Base-by-base conservation (phyloP, 2,329 filamentous ascomycete genomes). In the Hypoxylon sp. region DNA sequence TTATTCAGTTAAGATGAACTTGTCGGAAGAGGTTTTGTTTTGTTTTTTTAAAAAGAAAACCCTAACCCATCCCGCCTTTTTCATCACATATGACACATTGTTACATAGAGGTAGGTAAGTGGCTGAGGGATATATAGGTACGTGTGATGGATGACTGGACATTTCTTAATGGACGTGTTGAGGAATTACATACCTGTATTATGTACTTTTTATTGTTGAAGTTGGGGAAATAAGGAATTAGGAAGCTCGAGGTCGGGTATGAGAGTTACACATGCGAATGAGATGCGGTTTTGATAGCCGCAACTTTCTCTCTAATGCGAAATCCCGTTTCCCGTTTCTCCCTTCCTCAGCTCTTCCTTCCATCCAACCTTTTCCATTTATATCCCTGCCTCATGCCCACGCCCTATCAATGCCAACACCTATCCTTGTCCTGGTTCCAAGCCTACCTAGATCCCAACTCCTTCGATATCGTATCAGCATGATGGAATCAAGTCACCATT, bases 101-200 rank as follows among this genome's bases (percentile, higher is more conserved):
- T 57, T 46, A 30, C 28, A 30, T 30, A 30, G 25, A 30, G 28
- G 28, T 30, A 43, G 43, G 53, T 45, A 65, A 50, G 38, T 61
- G 21, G 36, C 25, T 65, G 62, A 49, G 64, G 61, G 52, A 63
- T 60, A 63, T 60, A 55, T 19, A 48, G 48, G 50, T 49, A 34
- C 49, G 30, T 64, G 58, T 56, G 49, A 52, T 57, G 28, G 21
- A 38, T 32, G 30, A 41, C 45, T 61, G 60, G 48, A 23, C 46
- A 36, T 60, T 60, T 45, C 34, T 50, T 60, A 56, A 56, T 52
- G 51, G 30, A 51, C 59, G 45, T 53, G 50, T 67, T 66, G 61
- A 59, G 56, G 57, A 66, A 68, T 69, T 65, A 71, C 69, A 63
- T 69, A 71, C 69, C 69, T 67, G 59, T 52, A 65, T 67, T 71